Percentiles rank a stretch among this genome's conserved stretches.
Evolutionary conservation across 352 stramenopile genomes (phyloP).

Genomic region (Globisporangium heterothallicum): DNA sequence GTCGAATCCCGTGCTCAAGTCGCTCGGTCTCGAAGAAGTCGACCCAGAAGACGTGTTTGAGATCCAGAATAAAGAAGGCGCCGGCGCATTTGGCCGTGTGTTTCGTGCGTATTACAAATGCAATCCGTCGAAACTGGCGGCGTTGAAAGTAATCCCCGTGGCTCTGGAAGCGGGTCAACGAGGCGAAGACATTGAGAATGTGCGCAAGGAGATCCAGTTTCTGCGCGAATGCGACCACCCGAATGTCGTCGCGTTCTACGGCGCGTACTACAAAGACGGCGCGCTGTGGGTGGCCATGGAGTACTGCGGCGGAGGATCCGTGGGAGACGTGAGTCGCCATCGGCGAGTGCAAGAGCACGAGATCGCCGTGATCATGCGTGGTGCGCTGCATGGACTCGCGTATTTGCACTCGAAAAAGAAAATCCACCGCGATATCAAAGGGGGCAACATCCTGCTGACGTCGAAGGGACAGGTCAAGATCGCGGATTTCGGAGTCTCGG

Average conservation of each 20-base stretch:
- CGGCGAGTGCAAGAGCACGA: conserved; percentile 53
- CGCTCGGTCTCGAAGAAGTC: conserved; percentile 49
- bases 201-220: conserved; percentile 68
- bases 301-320: conserved; percentile 79
- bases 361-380: conserved; percentile 75
- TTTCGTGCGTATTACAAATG: conserved; percentile 54
- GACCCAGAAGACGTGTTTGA: conserved; percentile 70
- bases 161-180: conserved; percentile 53
- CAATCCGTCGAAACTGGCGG: conserved; percentile 33
- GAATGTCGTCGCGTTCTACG: conserved; percentile 74
- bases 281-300: conserved; percentile 89
- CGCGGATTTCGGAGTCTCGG: conserved; percentile 89
- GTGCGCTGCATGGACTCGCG: conserved; percentile 66
- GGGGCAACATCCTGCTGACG: conserved; percentile 95
- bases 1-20: conserved; percentile 31
- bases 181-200: conserved; percentile 65
- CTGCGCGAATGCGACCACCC: conserved; percentile 66
- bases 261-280: conserved; percentile 77
- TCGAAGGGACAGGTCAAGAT: conserved; percentile 91
- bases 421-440: conserved; percentile 92
- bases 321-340: conserved; percentile 61
- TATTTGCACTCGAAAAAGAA: conserved; percentile 84
- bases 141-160: conserved; percentile 74
- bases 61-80: conserved; percentile 66
- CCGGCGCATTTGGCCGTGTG: conserved; percentile 60